Base-by-base conservation (phyloP, 176 grass and related monocot species). In the Aegilops umbellulata region DNA sequence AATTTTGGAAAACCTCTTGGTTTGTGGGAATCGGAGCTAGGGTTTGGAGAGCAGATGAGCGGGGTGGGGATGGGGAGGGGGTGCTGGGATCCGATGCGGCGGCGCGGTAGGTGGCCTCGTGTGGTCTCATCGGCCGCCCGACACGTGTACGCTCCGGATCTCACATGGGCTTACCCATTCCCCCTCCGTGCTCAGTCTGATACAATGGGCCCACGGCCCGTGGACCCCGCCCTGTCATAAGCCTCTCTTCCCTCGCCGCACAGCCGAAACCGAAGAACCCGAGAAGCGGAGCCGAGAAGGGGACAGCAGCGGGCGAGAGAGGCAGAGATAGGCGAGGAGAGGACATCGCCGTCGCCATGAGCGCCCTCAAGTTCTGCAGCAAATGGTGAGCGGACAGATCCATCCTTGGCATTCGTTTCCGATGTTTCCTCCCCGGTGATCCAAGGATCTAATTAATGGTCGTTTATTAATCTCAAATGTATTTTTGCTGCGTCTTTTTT, bases 291-390 rank as follows among this genome's bases (percentile, higher is more conserved):
- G 83, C 9, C 4, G n/a, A n/a, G n/a, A 77, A 34, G 7, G 26
- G 26, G 27, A 2, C 11, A 31, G 60, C 69, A n/a, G 78, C 29
- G 47, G 41, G 64, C 35, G 68, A 22, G 81, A 20, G 35, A 36
- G 35, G 35, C 19, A 29, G n/a, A 58, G 16, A 76, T 19, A 12
- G 77, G 75, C 26, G 22, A 76, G 60, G 17, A 69, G 31, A 35
- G 25, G 41, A 69, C 31, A 69, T 17, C 26, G 35, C 25, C 39
- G n/a, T 13, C 69, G 36, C 83, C 78, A 94, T 94, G 94, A 94
- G 90, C 75, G 67, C 90, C 46, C 69, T 97, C 70, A 92, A 85
- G 39, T 97, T 94, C 86, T 94, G 92, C 83, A 10, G 82, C 30
- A 49, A 94, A 94, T 97, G 94, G 94, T 94, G 55, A 76, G 66